These are phyloP conservation scores for Boletus vinaceobasis DNA, from an alignment of 768 basidiomycete species.

Conservation along the genomic window DNA sequence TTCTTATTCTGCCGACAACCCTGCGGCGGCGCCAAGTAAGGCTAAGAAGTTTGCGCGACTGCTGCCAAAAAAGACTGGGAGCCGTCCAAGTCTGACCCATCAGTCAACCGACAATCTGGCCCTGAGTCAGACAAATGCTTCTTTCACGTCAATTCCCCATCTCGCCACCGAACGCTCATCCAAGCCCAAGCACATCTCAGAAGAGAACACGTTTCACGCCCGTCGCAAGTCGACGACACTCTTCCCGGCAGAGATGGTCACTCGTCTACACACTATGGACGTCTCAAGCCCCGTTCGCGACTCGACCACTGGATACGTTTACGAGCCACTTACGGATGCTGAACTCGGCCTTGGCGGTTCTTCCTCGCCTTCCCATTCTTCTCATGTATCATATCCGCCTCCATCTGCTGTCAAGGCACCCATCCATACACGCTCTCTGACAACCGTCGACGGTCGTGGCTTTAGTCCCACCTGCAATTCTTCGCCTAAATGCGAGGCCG, in stretches of 20 bases:
- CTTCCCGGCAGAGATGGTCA: conserved; percentile 27
- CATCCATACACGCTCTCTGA: conserved; percentile 24
- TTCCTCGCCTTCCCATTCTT: conserved; percentile 14
- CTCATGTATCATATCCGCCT: conserved; percentile 9
- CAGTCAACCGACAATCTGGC: conserved; percentile 27
- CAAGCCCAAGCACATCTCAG: conserved; percentile 24
- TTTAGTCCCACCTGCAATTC: background rate
- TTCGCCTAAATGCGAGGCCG: conserved; percentile 3
- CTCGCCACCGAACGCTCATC: conserved; percentile 21
- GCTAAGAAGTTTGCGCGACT: conserved; percentile 28
- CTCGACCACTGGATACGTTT: conserved; percentile 22
- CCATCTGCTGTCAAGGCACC: conserved; percentile 3
- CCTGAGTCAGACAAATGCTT: conserved; percentile 22
- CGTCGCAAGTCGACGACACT: conserved; percentile 34
- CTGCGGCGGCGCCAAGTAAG: conserved; percentile 19
- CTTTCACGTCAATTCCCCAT: conserved; percentile 26
- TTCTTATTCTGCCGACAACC: conserved; percentile 25
- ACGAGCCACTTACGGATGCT: conserved; percentile 28
- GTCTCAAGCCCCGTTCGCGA: conserved; percentile 26
- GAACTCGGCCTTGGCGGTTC: conserved; percentile 23
- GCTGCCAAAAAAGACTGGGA: conserved; percentile 31
- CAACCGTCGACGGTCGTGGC: conserved; percentile 16
- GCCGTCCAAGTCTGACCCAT: conserved; percentile 27
- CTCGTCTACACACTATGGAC: conserved; percentile 31
- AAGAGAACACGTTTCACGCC: conserved; percentile 34